These are phyloP conservation scores for Phialophora macrospora DNA, from an alignment of 2,329 filamentous ascomycete species.

Conservation along the genomic window DNA sequence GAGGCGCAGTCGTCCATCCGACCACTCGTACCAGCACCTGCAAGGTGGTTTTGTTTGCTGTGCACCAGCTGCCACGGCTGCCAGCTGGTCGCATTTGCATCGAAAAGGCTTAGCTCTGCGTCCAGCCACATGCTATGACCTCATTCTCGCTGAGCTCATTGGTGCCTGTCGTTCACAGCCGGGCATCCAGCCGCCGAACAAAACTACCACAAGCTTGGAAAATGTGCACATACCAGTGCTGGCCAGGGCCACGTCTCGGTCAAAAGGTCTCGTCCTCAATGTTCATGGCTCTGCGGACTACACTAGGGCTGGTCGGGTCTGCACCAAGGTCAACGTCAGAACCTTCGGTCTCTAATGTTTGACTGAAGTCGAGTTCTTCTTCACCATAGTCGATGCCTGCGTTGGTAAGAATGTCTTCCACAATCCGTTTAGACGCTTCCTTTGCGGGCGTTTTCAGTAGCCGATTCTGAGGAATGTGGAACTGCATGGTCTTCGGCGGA, in stretches of 20 bases:
- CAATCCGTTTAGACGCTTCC: conserved; percentile 57
- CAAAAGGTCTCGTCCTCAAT: conserved; percentile 56
- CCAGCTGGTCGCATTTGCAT: background rate
- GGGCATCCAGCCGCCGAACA: conserved; percentile 3
- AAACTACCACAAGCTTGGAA: conserved; percentile 6
- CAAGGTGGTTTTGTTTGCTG: conserved; percentile 19
- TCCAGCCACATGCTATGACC: background rate
- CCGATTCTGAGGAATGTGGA: conserved; percentile 57
- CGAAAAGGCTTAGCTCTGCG: background rate
- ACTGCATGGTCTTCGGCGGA: conserved; percentile 76
- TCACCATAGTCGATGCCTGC: conserved; percentile 48
- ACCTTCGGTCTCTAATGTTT: conserved; percentile 32
- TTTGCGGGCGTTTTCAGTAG: conserved; percentile 57
- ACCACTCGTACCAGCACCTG: conserved; percentile 3
- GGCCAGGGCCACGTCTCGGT: background rate
- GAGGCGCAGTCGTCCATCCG: background rate
- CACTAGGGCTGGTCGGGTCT: conserved; percentile 48
- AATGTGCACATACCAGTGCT: background rate
- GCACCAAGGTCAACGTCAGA: conserved; percentile 45
- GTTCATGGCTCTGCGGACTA: conserved; percentile 49
- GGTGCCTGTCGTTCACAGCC: background rate
- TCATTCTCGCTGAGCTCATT: background rate
- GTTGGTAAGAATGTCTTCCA: conserved; percentile 54
- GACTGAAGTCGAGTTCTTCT: conserved; percentile 42
- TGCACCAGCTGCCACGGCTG: too few species aligned